Conservation (phyloP, 176 grass and related monocot species). For the sorghum (Sorghum bicolor) region Sorghum_bicolor_NCBIv3 NC_012870.2:63676501-63677000, state of each 20-base stretch:
- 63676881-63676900: constrained; percentile 14
- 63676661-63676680: neutral
- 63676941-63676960: constrained; percentile 72
- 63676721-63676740: neutral
- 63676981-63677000: constrained; percentile 28
- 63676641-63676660: neutral
- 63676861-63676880: constrained; percentile 45
- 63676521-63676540: neutral
- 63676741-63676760: neutral
- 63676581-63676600: neutral
- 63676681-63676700: neutral
- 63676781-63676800: neutral
- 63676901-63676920: constrained; percentile 73
- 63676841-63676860: constrained; percentile 13
- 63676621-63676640: neutral
- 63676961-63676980: constrained; percentile 52
- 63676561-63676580: neutral
- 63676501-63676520: neutral
- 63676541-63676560: neutral
- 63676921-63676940: constrained; percentile 78
- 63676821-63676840: neutral
- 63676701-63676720: neutral
- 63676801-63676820: neutral
- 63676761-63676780: constrained; percentile 7
- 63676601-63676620: neutral